phyloP scores from a whole-genome alignment of 1,284 basidiomycete species.

The Cerrena zonata region DNA sequence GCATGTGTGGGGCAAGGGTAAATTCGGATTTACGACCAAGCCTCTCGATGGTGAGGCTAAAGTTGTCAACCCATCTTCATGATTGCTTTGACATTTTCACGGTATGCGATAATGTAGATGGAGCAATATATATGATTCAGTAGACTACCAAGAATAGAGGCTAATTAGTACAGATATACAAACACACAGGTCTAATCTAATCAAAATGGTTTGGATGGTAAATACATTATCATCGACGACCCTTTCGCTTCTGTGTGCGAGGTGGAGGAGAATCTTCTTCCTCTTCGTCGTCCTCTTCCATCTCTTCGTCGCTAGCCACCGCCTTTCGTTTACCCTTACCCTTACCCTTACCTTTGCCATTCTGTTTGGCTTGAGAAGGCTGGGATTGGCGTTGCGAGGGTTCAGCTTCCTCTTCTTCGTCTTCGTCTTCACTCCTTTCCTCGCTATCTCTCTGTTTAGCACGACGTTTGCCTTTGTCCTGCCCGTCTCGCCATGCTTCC shows the following conservation, averaged over 20 bases:
- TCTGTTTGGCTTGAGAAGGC: conserved; percentile 20
- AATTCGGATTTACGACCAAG: conserved; percentile 56
- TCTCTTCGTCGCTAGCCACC: conserved; percentile 30
- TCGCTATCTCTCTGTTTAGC: conserved; percentile 28
- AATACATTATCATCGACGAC: neutral
- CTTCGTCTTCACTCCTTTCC: conserved; percentile 39
- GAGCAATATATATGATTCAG: conserved; percentile 1
- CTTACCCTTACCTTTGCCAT: conserved; percentile 26
- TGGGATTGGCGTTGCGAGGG: conserved; percentile 17
- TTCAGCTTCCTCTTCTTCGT: conserved; percentile 34
- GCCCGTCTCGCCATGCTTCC: conserved; percentile 53
- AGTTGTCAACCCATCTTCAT: conserved; percentile 32
- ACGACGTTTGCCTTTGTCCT: conserved; percentile 47
- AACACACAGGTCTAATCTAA: neutral
- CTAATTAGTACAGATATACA: conserved; percentile 1
- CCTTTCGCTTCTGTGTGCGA: conserved; percentile 21
- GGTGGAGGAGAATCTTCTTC: conserved; percentile 23
- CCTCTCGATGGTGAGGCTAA: conserved; percentile 31
- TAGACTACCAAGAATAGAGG: conserved; percentile 7
- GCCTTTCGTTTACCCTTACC: conserved; percentile 26
- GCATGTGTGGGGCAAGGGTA: conserved; percentile 69
- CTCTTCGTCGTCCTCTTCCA: conserved; percentile 31
- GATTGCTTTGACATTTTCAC: neutral
- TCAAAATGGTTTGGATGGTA: neutral
- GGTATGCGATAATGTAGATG: neutral